A percentile compares a stretch with the other conserved stretches of the same genome.
phyloP scores from a whole-genome alignment of 2,329 filamentous ascomycete species.

The Stemphylium vesicarium region DNA sequence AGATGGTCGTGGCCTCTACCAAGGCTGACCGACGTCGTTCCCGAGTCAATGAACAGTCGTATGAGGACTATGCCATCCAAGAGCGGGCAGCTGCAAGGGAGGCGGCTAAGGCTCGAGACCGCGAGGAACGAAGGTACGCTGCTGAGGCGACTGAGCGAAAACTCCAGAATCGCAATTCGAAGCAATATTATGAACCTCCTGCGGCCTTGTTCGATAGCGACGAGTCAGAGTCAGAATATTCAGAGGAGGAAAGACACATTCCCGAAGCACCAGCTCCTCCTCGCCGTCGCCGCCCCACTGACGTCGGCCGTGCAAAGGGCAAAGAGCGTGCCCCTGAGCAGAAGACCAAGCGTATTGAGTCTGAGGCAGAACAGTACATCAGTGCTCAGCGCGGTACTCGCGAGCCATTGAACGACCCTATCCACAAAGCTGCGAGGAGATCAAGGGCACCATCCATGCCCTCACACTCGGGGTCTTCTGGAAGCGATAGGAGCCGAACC shows the following conservation, averaged over 20 bases:
- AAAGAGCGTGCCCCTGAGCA: slow-evolving; percentile 25
- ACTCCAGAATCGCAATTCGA: slow-evolving; percentile 23
- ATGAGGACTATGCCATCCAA: slow-evolving; percentile 15
- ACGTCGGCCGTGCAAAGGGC: slow-evolving; percentile 25
- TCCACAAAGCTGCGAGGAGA: slow-evolving; percentile 38
- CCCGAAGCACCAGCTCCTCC: slow-evolving; percentile 12
- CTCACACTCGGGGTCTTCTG: slow-evolving; percentile 39
- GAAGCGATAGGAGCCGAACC: slow-evolving; percentile 39
- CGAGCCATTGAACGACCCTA: slow-evolving; percentile 34
- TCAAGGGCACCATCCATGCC: slow-evolving; percentile 36
- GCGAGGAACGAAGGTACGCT: slow-evolving; percentile 2
- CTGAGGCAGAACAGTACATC: slow-evolving; percentile 41
- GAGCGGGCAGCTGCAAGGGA: background rate
- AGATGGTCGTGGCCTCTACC: slow-evolving; percentile 31
- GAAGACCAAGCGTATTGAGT: slow-evolving; percentile 22
- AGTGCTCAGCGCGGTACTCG: slow-evolving; percentile 36
- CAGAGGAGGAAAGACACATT: slow-evolving; percentile 3
- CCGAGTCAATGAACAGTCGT: slow-evolving; percentile 32
- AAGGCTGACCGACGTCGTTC: slow-evolving; percentile 35
- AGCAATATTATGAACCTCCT: slow-evolving; percentile 17
- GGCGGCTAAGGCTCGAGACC: slow-evolving; percentile 1
- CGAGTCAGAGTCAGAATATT: slow-evolving; percentile 9
- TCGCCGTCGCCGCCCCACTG: slow-evolving; percentile 34
- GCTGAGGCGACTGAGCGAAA: slow-evolving; percentile 14
- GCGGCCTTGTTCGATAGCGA: slow-evolving; percentile 24